Evolutionary conservation across 768 basidiomycete genomes (phyloP).

Genomic region (Termitomyces sp.): DNA sequence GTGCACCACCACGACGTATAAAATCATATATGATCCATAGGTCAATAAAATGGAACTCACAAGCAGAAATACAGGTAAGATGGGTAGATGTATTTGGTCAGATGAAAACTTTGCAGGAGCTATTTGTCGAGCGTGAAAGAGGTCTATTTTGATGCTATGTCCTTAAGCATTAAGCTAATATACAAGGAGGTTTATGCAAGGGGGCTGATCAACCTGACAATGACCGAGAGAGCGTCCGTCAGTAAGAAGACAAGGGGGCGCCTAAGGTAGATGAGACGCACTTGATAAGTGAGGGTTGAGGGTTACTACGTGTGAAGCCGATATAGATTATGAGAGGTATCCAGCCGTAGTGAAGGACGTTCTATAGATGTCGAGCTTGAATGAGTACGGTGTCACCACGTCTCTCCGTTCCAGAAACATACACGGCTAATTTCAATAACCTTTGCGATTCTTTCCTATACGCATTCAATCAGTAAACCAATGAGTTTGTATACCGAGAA

Average conservation of each 20-base stretch:
- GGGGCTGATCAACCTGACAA: constrained; percentile 81
- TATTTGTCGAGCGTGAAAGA: background rate
- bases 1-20: constrained; percentile 61
- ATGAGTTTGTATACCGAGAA: constrained; percentile 2
- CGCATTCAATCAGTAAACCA: background rate
- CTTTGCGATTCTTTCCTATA: constrained; percentile 77
- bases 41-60: constrained; percentile 1
- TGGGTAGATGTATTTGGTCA: background rate
- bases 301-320: constrained; percentile 88
- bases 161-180: constrained; percentile 21
- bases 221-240: background rate
- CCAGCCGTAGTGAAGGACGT: constrained; percentile 91
- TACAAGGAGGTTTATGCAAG: constrained; percentile 54
- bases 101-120: background rate
- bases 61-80: constrained; percentile 10
- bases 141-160: constrained; percentile 12
- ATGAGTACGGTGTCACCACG: constrained; percentile 4
- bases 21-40: constrained; percentile 42
- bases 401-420: constrained; percentile 23
- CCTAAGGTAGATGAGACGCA: constrained; percentile 33
- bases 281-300: constrained; percentile 95
- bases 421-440: constrained; percentile 79
- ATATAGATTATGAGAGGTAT: constrained; percentile 96
- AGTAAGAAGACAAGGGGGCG: constrained; percentile 2
- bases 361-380: constrained; percentile 37